Evolutionary conservation across 176 grass and related monocot genomes (phyloP).

Genomic region (Carex pumila): DNA sequence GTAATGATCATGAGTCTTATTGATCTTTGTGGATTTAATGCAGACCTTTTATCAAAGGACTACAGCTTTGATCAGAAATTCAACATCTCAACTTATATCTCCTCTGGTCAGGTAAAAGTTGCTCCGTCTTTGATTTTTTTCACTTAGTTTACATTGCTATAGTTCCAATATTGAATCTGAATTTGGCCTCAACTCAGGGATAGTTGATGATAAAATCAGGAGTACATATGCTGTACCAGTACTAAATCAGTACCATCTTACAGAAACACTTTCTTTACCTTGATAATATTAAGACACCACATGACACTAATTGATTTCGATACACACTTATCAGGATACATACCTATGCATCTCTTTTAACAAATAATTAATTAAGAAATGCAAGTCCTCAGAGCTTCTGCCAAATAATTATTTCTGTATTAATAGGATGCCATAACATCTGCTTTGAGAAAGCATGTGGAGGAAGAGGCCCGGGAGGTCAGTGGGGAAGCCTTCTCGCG

Average conservation of each 20-base stretch:
- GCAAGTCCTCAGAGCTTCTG: not conserved
- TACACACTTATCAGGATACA: not conserved
- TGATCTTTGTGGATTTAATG: constrained; percentile 4
- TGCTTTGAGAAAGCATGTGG: constrained; percentile 72
- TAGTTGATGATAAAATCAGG: not conserved
- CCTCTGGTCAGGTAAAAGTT: constrained; percentile 38
- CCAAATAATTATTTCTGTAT: constrained; percentile 15
- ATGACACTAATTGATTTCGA: not conserved
- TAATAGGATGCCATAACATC: constrained; percentile 67
- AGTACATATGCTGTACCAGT: not conserved
- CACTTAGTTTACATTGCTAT: not conserved
- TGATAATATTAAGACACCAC: not conserved
- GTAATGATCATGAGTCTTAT: not conserved
- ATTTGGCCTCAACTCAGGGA: not conserved
- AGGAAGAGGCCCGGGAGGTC: constrained; percentile 88
- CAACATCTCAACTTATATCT: constrained; percentile 60
- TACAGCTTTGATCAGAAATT: constrained; percentile 48
- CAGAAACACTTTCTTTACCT: not conserved
- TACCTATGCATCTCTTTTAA: not conserved
- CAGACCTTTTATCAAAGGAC: constrained; percentile 71
- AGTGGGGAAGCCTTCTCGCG: constrained; percentile 78
- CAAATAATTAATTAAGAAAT: not conserved
- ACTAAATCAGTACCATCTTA: not conserved
- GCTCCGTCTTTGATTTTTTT: not conserved
- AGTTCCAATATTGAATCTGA: not conserved